Conservation (phyloP, 148 eudicot genomes). For the Polygonum aviculare region DNA sequence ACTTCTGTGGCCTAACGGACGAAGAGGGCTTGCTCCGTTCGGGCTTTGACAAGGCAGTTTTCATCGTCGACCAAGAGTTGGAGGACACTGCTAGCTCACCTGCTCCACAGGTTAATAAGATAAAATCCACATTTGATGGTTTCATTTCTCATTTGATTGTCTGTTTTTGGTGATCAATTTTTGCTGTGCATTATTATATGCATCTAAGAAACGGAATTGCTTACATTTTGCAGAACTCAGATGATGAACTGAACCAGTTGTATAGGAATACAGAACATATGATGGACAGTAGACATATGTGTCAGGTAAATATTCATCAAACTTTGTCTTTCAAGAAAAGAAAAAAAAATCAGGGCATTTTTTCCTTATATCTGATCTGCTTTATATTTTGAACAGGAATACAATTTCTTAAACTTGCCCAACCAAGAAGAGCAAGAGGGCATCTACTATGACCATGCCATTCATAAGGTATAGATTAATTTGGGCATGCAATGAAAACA, state of each 20-base stretch:
- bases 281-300: not conserved
- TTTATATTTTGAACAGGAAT: not conserved
- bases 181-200: not conserved
- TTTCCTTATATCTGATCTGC: not conserved
- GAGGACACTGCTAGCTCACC: constrained; percentile 1
- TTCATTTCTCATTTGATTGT: too few species aligned
- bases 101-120: not conserved
- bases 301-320: not conserved
- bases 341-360: not conserved
- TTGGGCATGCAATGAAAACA: not conserved
- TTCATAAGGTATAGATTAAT: not conserved
- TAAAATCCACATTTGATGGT: too few species aligned
- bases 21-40: not conserved
- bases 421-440: not conserved
- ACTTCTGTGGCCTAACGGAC: not conserved
- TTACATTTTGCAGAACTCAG: not conserved
- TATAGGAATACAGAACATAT: not conserved
- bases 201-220: too few species aligned
- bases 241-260: not conserved
- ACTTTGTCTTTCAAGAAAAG: not conserved
- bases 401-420: not conserved
- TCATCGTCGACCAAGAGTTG: not conserved
- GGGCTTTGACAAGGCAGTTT: not conserved
- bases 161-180: too few species aligned
- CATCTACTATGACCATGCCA: not conserved